A percentile compares a stretch with the other conserved stretches of the same genome.
phyloP scores from a whole-genome alignment of 2,329 filamentous ascomycete genomes.

The Botrytis galanthina region DNA sequence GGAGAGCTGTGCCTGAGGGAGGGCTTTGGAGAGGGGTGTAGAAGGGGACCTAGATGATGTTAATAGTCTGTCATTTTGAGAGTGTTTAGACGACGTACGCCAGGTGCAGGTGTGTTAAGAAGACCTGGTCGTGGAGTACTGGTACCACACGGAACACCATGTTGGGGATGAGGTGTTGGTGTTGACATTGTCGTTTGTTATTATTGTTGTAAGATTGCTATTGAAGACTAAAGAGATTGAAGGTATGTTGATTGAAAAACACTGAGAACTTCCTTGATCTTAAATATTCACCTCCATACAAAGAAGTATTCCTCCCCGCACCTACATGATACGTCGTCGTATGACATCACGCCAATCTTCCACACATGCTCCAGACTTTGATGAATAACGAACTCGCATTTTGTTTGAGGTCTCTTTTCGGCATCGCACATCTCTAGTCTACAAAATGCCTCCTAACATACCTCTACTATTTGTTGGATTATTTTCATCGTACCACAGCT shows the following conservation, averaged over 20 bases:
- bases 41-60: constrained; percentile 38
- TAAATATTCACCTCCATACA: neutral
- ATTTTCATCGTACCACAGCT: neutral
- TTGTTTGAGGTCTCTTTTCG: neutral
- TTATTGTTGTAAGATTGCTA: no score
- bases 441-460: neutral
- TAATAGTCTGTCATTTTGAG: neutral
- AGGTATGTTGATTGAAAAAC: neutral
- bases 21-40: constrained; percentile 50
- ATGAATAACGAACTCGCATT: constrained; percentile 6
- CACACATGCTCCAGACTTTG: neutral
- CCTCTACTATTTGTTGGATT: neutral
- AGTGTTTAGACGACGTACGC: constrained; percentile 22
- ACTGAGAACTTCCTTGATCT: neutral
- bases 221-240: neutral
- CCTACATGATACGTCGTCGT: neutral
- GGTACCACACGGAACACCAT: constrained; percentile 3
- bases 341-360: neutral
- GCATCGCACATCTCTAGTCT: neutral
- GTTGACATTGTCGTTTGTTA: neutral
- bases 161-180: neutral
- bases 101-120: constrained; percentile 32
- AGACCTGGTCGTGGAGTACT: constrained; percentile 23
- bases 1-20: constrained; percentile 44
- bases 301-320: neutral